phyloP scores from a whole-genome alignment of 176 grass and related monocot species.

The Musa acuminata region DNA sequence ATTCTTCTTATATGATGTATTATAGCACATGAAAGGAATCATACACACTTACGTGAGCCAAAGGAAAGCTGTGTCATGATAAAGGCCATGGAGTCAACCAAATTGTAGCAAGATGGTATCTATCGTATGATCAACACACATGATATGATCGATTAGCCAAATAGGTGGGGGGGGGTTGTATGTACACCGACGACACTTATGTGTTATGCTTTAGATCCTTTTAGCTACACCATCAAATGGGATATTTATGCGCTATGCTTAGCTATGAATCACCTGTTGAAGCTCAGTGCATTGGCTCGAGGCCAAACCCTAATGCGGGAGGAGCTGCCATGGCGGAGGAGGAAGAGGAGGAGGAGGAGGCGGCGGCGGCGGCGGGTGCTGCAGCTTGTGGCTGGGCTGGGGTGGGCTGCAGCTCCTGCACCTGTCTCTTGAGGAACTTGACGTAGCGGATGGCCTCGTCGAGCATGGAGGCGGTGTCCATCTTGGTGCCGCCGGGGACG shows the following conservation, averaged over 20 bases:
- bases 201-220: background rate
- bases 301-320: background rate
- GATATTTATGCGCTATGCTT: background rate
- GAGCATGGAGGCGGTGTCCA: slow-evolving; percentile 14
- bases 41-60: background rate
- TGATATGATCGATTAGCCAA: background rate
- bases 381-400: no score
- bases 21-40: background rate
- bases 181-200: background rate
- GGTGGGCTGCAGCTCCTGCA: background rate
- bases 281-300: background rate
- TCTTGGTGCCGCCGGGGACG: slow-evolving; percentile 9
- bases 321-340: background rate
- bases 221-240: background rate
- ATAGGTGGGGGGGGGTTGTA: background rate
- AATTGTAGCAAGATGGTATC: background rate
- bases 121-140: background rate
- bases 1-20: background rate
- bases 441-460: slow-evolving; percentile 11
- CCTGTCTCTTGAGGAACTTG: slow-evolving; percentile 12
- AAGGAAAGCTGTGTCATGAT: background rate
- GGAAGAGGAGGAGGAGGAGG: background rate
- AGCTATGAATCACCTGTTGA: background rate
- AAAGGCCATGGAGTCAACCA: background rate
- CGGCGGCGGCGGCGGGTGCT: no score